Evolutionary conservation across 768 basidiomycete species (phyloP).

Genomic region (Tricholoma bakamatsutake): DNA sequence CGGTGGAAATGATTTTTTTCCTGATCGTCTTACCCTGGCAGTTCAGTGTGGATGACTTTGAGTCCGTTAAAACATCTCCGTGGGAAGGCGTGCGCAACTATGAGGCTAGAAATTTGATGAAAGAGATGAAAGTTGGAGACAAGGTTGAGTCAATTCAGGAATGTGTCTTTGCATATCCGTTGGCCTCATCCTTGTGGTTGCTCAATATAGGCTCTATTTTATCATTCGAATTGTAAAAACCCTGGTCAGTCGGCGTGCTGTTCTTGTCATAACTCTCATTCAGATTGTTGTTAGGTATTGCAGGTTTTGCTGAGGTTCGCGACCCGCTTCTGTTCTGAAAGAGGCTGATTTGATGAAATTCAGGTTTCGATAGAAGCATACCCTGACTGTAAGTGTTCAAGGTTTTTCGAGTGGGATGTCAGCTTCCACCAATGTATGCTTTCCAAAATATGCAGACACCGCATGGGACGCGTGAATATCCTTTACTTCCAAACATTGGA

Average conservation of each 20-base stretch:
- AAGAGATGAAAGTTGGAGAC: slow-evolving; percentile 71
- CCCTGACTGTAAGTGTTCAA: slow-evolving; percentile 67
- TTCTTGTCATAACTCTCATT: background rate
- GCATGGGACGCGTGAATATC: slow-evolving; percentile 78
- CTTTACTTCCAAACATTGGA: background rate
- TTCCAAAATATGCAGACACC: slow-evolving; percentile 49
- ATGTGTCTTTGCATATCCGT: background rate
- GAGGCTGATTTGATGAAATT: slow-evolving; percentile 4
- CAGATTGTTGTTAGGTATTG: slow-evolving; percentile 46
- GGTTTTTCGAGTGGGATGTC: background rate
- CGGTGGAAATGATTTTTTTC: background rate
- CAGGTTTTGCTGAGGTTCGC: slow-evolving; percentile 73
- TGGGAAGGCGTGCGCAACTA: slow-evolving; percentile 90
- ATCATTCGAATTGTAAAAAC: slow-evolving; percentile 81
- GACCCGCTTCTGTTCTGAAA: background rate
- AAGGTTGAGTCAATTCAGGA: slow-evolving; percentile 38
- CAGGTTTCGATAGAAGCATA: slow-evolving; percentile 82
- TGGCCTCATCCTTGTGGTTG: background rate
- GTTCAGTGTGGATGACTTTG: slow-evolving; percentile 89
- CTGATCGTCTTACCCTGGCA: slow-evolving; percentile 19
- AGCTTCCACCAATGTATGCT: background rate
- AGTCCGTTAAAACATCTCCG: slow-evolving; percentile 57
- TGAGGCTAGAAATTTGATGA: slow-evolving; percentile 80
- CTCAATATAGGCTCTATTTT: slow-evolving; percentile 62
- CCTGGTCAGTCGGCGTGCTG: slow-evolving; percentile 46